Conservation (phyloP, 2,329 filamentous ascomycete species). For the Rhynchosporium graminicola region DNA sequence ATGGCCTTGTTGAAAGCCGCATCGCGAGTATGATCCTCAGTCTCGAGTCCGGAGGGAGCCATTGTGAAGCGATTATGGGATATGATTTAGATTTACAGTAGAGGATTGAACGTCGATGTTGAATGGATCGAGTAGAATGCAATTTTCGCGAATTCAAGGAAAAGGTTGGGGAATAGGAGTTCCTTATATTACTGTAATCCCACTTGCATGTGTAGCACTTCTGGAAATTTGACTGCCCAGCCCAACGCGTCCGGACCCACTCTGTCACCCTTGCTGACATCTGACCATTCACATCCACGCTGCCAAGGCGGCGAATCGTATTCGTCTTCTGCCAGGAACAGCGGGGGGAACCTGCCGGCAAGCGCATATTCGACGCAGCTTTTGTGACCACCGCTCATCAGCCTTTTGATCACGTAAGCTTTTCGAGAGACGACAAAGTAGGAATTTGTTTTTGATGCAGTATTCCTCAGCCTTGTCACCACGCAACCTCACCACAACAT, state of each 20-base stretch:
- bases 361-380: too few relatives aligned
- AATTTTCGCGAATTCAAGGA: neutral
- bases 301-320: neutral
- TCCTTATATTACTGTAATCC: slow-evolving; percentile 14
- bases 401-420: too few relatives aligned
- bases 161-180: slow-evolving; percentile 6
- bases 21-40: slow-evolving; percentile 82
- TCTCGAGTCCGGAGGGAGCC: slow-evolving; percentile 60
- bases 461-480: slow-evolving; percentile 21
- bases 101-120: slow-evolving; percentile 3
- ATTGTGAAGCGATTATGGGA: slow-evolving; percentile 25
- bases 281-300: neutral
- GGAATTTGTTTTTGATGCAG: too few relatives aligned
- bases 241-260: neutral
- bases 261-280: too few relatives aligned
- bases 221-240: neutral
- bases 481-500: slow-evolving; percentile 7
- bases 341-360: too few relatives aligned
- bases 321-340: neutral
- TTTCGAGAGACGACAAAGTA: too few relatives aligned
- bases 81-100: too few relatives aligned
- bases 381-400: too few relatives aligned
- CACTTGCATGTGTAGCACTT: neutral
- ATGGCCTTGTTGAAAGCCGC: slow-evolving; percentile 87
- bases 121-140: slow-evolving; percentile 9